Evolutionary conservation across 176 grass and related monocot species (phyloP), one percentile per base, ranked within the genome.

Genomic region (Cocos nucifera): DNA sequence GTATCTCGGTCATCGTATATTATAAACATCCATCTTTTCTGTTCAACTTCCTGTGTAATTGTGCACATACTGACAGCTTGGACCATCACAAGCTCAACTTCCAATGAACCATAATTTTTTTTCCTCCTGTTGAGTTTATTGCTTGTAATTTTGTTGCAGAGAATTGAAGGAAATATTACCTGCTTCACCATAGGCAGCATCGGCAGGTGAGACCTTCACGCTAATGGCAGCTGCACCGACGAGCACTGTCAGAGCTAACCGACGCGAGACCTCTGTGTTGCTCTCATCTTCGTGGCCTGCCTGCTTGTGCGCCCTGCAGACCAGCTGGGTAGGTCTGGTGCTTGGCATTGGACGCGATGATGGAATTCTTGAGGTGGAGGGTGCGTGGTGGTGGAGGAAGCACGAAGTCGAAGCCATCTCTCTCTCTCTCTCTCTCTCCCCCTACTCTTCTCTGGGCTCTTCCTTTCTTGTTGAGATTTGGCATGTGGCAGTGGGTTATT

Each of bases 121-220:
- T 8, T 44, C 28, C 5, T 30, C 28, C 28, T 30, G 28, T 12
- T 12, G 35, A 1, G 35, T 44, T 44, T 44, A 12, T 44, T 44
- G 6, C 35, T 44, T 44, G 35, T 12, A 5, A 10, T 44, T 44
- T 44, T 44, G 35, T 44, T 44, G 2, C 35, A 10, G 35, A 44
- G 35, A 53, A 16, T 6, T 4, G 19, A 7, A 63, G 15, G 22
- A 39, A 57, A 57, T 6, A 67, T 50, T 61, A 95, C 90, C 90
- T 50, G 92, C 28, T 85, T 97, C 92, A 27, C 92, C 92, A 64
- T 91, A 97, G 26, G 87, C 92, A 12, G 92, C 92, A 52, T 89
- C 75, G 18, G 92, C 87, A 0, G 87, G 92, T 24, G 62, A 68
- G 17, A 85, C 87, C 78, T 90, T 97, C 50, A 70, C 71, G 28